These are phyloP conservation scores for Heritiera fomes DNA, from an alignment of 345 rosid species.

Conservation along the genomic window DNA sequence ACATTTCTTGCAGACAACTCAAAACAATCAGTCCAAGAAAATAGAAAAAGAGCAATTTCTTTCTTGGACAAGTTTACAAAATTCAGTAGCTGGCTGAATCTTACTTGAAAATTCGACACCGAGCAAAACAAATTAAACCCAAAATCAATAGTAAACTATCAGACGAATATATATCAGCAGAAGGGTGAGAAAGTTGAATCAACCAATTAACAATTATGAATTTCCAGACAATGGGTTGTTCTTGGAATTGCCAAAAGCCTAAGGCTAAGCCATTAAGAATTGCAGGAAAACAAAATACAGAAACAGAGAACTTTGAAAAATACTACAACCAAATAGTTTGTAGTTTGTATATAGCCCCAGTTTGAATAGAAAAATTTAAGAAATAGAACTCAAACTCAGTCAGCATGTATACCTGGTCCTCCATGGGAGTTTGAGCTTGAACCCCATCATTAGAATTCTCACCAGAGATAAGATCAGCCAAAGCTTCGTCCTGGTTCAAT, in stretches of 20 bases:
- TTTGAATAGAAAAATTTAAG: not conserved
- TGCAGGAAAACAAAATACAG: not conserved
- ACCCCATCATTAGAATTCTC: not conserved
- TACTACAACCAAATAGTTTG: not conserved
- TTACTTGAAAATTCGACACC: not conserved
- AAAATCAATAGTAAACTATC: not conserved
- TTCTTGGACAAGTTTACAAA: not conserved
- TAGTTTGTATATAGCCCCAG: not conserved
- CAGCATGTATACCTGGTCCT: not conserved
- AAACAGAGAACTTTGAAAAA: not conserved
- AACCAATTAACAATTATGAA: not conserved
- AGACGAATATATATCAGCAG: not conserved
- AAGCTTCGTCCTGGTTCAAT: not conserved
- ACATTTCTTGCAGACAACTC: slow-evolving; percentile 6
- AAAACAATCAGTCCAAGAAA: slow-evolving; percentile 17
- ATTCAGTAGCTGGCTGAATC: too few species aligned
- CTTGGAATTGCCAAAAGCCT: not conserved
- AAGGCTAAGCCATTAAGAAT: not conserved
- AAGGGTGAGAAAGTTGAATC: not conserved
- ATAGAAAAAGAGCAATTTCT: not conserved
- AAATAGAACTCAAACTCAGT: not conserved
- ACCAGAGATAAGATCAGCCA: not conserved
- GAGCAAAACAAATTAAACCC: not conserved
- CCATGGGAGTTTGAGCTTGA: not conserved
- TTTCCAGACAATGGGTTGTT: not conserved